Evolutionary conservation across 306 rosid species (phyloP), one percentile per base, ranked within the genome.

Genomic region (Vicia sativa): DNA sequence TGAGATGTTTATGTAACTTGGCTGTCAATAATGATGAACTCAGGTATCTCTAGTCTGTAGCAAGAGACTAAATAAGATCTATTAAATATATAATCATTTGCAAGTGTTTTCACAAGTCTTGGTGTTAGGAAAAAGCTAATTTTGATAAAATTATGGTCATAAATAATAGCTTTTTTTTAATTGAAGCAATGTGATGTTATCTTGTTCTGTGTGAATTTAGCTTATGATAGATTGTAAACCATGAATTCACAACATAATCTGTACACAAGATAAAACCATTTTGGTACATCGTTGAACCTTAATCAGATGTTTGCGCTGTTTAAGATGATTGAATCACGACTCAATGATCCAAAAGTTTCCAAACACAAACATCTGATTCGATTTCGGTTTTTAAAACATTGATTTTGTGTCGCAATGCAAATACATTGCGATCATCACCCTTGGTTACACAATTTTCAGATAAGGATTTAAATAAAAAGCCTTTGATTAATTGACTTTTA

Each of bases 201-300:
- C 37, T 3, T 45, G 46, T 44, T 9, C n/a, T n/a, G n/a, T n/a
- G n/a, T n/a, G n/a, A n/a, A n/a, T n/a, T n/a, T n/a, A n/a, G n/a
- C 23, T 21, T 21, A 21, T 21, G 23, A 21, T 21, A 21, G 23
- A 21, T 21, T 21, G 23, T 56, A 37, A 37, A 8, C 26, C 56
- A 67, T 60, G 2, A 58, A 23, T 25, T 58, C 45, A 60, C 48
- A 67, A 37, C 28, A 75, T 10, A 49, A 25, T 46, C 3, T 23
- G 50, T 31, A n/a, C 52, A 28, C 16, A 53, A 64, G 16, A 31
- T 31, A 31, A 31, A 31, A 6, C 35, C 23, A 21, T 21, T 21
- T 21, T 21, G 2, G 23, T 21, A 21, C 23, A 21, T n/a, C n/a
- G n/a, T n/a, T n/a, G n/a, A n/a, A n/a, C n/a, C n/a, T 29, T 4